A percentile compares a stretch with the other conserved stretches of the same genome.
These are phyloP conservation scores for Polyporus arcularius DNA, from an alignment of 768 basidiomycete species.

Conservation along the genomic window DNA sequence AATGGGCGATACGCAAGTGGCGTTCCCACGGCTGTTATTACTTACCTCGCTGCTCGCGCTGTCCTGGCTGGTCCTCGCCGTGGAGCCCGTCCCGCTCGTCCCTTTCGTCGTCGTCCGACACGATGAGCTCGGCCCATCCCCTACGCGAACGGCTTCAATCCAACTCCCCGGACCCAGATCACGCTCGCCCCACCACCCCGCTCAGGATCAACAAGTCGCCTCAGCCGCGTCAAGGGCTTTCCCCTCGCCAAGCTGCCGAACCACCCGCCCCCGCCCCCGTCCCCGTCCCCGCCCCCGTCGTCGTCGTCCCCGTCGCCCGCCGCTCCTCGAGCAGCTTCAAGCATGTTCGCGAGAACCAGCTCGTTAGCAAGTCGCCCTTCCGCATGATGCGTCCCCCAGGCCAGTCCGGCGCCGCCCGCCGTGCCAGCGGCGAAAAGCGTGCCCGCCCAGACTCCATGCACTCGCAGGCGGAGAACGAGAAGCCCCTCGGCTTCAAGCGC, in stretches of 20 bases:
- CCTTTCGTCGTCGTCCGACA: not conserved
- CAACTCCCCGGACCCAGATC: conserved; percentile 23
- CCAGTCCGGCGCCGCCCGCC: conserved; percentile 35
- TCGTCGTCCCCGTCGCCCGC: conserved; percentile 58
- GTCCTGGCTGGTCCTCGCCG: conserved; percentile 1
- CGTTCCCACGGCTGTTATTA: not conserved
- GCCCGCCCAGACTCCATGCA: conserved; percentile 73
- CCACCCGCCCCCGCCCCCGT: conserved; percentile 25
- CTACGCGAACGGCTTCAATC: conserved; percentile 23
- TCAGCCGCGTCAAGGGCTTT: conserved; percentile 36
- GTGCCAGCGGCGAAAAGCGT: conserved; percentile 78
- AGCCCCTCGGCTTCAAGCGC: conserved; percentile 69
- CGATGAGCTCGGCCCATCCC: conserved; percentile 21
- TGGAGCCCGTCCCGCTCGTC: not conserved
- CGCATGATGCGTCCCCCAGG: conserved; percentile 60
- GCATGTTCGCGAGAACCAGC: conserved; percentile 73
- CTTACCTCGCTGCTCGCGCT: not conserved
- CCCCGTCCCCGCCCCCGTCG: conserved; percentile 21
- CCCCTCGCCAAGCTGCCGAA: conserved; percentile 27
- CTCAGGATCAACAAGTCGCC: conserved; percentile 68
- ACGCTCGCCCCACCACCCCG: conserved; percentile 56
- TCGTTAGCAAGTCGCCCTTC: conserved; percentile 87
- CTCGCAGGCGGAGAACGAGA: conserved; percentile 71
- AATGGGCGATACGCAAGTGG: not conserved
- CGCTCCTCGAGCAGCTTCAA: conserved; percentile 78